Percentiles rank a stretch among this genome's conserved stretches.
Evolutionary conservation across 2,329 filamentous ascomycete species (phyloP).

Genomic region (Paraphoma chrysanthemicola): DNA sequence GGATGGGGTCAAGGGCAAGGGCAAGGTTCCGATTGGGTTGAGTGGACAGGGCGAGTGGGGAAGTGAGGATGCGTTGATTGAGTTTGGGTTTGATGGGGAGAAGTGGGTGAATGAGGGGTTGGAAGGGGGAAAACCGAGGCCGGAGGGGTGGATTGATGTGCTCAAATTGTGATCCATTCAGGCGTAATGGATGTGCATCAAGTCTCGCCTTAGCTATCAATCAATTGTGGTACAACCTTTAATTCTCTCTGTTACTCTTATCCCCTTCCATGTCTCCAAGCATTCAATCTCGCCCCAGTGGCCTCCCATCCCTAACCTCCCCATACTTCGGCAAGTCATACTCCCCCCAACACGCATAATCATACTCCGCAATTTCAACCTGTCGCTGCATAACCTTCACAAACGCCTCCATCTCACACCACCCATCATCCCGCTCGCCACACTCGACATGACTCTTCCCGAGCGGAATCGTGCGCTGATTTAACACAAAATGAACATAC

Average conservation of each 20-base stretch:
- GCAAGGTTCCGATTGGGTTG: slow-evolving; percentile 62
- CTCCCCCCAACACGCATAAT: slow-evolving; percentile 71
- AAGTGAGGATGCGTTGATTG: slow-evolving; percentile 59
- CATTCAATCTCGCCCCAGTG: slow-evolving; percentile 21
- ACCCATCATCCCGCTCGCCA: slow-evolving; percentile 72
- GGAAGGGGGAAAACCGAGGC: slow-evolving; percentile 43
- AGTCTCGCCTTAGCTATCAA: too few species aligned
- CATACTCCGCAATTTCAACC: slow-evolving; percentile 65
- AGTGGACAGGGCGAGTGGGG: slow-evolving; percentile 65
- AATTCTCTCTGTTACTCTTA: too few species aligned
- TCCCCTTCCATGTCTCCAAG: too few species aligned
- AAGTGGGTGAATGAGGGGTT: slow-evolving; percentile 51
- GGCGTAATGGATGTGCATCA: too few species aligned
- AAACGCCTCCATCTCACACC: slow-evolving; percentile 77
- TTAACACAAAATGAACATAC: slow-evolving; percentile 77
- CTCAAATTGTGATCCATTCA: slow-evolving; percentile 19
- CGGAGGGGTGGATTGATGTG: slow-evolving; percentile 50
- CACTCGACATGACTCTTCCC: slow-evolving; percentile 71
- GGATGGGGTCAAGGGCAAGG: slow-evolving; percentile 59
- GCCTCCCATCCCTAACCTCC: slow-evolving; percentile 58
- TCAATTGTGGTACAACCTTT: too few species aligned
- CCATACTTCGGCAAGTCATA: slow-evolving; percentile 59
- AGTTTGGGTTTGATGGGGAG: slow-evolving; percentile 61
- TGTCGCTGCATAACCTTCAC: slow-evolving; percentile 67
- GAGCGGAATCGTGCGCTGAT: slow-evolving; percentile 75